A percentile compares a stretch with the other conserved stretches of the same genome.
Evolutionary conservation across 2,329 filamentous ascomycete species (phyloP).

Genomic region (Phialemonium atrogriseum): DNA sequence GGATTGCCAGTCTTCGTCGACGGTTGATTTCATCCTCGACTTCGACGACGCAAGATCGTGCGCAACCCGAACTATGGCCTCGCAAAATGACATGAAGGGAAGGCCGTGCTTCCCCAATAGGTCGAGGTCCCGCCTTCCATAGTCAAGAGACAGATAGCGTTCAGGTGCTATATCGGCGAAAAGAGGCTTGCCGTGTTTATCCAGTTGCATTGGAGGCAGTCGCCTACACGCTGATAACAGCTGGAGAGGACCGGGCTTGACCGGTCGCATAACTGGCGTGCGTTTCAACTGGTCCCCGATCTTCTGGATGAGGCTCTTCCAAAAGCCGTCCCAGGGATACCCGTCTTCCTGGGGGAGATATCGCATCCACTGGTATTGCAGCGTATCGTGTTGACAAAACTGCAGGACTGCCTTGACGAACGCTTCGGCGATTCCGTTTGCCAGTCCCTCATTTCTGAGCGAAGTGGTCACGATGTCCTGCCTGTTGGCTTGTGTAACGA

Average conservation of each 20-base stretch:
- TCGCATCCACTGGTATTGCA: slow-evolving; percentile 35
- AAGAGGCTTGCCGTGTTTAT: slow-evolving; percentile 14
- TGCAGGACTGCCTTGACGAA: slow-evolving; percentile 29
- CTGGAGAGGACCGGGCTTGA: background rate
- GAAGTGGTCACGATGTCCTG: slow-evolving; percentile 31
- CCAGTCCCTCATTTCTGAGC: slow-evolving; percentile 26
- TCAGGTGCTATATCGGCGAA: slow-evolving; percentile 12
- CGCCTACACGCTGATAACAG: slow-evolving; percentile 4
- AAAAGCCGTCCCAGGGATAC: slow-evolving; percentile 18
- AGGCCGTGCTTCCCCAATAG: no score
- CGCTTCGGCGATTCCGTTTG: slow-evolving; percentile 24
- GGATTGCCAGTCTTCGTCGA: slow-evolving; percentile 11
- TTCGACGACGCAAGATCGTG: slow-evolving; percentile 3
- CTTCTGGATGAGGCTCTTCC: slow-evolving; percentile 14
- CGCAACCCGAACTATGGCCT: no score
- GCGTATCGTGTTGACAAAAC: slow-evolving; percentile 26
- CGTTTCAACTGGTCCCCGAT: slow-evolving; percentile 13
- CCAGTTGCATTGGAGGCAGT: background rate
- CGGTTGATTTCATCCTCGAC: slow-evolving; percentile 10
- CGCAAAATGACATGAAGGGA: no score
- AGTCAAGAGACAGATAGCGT: slow-evolving; percentile 10
- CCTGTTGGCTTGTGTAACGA: slow-evolving; percentile 35
- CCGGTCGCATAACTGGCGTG: slow-evolving; percentile 6
- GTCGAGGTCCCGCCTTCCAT: no score
- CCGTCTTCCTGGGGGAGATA: slow-evolving; percentile 27